Conservation (phyloP, 345 rosid species). For the Clausena lansium region DNA sequence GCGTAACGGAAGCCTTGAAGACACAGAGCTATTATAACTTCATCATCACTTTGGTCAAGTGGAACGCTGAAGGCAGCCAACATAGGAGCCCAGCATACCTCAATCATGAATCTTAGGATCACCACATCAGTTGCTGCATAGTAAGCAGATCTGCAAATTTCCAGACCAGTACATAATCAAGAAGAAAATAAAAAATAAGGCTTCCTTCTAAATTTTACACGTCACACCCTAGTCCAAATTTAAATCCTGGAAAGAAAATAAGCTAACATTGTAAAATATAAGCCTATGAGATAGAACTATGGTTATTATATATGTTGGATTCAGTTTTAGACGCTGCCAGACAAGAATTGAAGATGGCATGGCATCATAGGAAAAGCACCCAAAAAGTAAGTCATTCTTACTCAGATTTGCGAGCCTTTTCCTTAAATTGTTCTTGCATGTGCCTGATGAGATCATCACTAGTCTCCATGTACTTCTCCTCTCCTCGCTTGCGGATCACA, state of each 20-base stretch:
- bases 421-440: conserved; percentile 99
- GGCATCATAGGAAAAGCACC: conserved; percentile 4
- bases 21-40: conserved; percentile 77
- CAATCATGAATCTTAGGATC: conserved; percentile 95
- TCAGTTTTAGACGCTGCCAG: conserved; percentile 13
- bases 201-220: background rate
- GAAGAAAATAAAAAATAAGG: conserved; percentile 5
- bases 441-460: conserved; percentile 96
- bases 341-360: conserved; percentile 11
- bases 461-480: conserved; percentile 73
- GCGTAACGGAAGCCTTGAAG: conserved; percentile 95
- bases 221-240: background rate
- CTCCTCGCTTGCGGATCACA: conserved; percentile 91
- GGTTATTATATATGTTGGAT: background rate
- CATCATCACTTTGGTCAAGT: conserved; percentile 96
- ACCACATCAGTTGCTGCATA: conserved; percentile 99
- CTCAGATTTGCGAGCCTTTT: conserved; percentile 98
- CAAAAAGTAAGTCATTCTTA: conserved; percentile 44
- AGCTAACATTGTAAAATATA: background rate
- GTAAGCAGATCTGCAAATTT: conserved; percentile 89
- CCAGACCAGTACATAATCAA: conserved; percentile 30
- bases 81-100: conserved; percentile 99
- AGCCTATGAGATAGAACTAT: background rate
- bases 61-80: conserved; percentile 99
- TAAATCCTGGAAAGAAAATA: background rate